These are phyloP conservation scores for Pseudofabraea citricarpa DNA, from an alignment of 2,329 filamentous ascomycete species.

Conservation along the genomic window DNA sequence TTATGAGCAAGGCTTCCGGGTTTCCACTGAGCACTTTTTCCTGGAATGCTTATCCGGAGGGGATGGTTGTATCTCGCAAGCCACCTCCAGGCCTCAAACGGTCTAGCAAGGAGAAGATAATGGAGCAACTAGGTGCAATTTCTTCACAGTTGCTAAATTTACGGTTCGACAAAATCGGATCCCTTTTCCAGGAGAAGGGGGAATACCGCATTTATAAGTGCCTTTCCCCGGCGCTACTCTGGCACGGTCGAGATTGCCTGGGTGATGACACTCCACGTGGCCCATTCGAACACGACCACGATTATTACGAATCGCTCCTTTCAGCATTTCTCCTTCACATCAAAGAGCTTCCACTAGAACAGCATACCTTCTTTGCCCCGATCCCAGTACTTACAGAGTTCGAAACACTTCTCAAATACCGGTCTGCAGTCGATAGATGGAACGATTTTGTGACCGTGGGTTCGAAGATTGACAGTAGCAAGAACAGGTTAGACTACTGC, in stretches of 20 bases:
- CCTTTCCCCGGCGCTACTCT: not conserved
- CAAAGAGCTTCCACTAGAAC: slow-evolving; percentile 21
- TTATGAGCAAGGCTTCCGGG: slow-evolving; percentile 11
- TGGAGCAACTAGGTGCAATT: slow-evolving; percentile 8
- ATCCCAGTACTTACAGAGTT: slow-evolving; percentile 22
- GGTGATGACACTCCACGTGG: slow-evolving; percentile 18
- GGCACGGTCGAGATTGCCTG: not conserved
- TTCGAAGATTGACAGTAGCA: slow-evolving; percentile 20
- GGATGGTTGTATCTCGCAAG: slow-evolving; percentile 1
- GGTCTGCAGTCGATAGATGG: slow-evolving; percentile 9
- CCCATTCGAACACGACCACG: slow-evolving; percentile 19
- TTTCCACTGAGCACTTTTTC: slow-evolving; percentile 8
- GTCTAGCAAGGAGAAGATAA: slow-evolving; percentile 8
- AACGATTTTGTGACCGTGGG: slow-evolving; percentile 16
- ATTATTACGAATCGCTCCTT: slow-evolving; percentile 22
- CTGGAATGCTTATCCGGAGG: slow-evolving; percentile 6
- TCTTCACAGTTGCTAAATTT: slow-evolving; percentile 6
- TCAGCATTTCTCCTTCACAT: slow-evolving; percentile 19
- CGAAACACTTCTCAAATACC: slow-evolving; percentile 13
- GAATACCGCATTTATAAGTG: slow-evolving; percentile 9
- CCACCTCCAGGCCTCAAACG: slow-evolving; percentile 3
- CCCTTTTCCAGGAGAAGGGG: slow-evolving; percentile 7
- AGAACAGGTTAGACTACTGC: slow-evolving; percentile 20
- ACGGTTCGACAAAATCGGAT: slow-evolving; percentile 12
- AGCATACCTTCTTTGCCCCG: slow-evolving; percentile 25